Conservation (phyloP, 2,329 filamentous ascomycete genomes). For the Alternaria rosae region DNA sequence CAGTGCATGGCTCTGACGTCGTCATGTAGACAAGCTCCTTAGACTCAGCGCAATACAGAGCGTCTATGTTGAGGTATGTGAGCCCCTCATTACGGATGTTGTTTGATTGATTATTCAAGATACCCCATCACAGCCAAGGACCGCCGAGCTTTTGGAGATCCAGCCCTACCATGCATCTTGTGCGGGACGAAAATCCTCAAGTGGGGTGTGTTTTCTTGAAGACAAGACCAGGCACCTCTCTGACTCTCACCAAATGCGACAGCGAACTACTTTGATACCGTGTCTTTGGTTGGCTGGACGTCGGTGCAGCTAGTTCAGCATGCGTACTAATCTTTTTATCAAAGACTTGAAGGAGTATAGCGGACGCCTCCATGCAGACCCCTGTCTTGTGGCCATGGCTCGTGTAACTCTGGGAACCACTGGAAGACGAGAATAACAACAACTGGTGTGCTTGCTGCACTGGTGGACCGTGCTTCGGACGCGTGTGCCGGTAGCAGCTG, state of each 20-base stretch:
- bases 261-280: conserved; percentile 32
- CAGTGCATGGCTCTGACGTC: conserved; percentile 4
- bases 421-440: conserved; percentile 44
- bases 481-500: conserved; percentile 32
- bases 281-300: conserved; percentile 13
- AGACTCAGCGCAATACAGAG: background rate
- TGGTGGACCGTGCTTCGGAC: conserved; percentile 34
- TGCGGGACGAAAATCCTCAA: conserved; percentile 21
- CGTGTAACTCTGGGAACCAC: conserved; percentile 40
- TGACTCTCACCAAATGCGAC: conserved; percentile 21
- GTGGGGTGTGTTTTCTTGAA: conserved; percentile 12
- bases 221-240: conserved; percentile 8
- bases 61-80: background rate
- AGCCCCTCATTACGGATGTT: background rate
- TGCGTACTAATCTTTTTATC: conserved; percentile 39
- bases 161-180: conserved; percentile 21
- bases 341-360: conserved; percentile 39
- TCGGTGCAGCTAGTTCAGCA: conserved; percentile 16
- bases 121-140: background rate
- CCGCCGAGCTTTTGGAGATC: background rate
- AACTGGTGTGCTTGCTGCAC: conserved; percentile 34
- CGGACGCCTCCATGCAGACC: conserved; percentile 32
- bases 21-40: background rate
- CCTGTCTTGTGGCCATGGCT: conserved; percentile 25
- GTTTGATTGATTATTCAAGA: background rate